Conservation (phyloP, 2,329 filamentous ascomycete species). For the Helicocarpus griseus region DNA sequence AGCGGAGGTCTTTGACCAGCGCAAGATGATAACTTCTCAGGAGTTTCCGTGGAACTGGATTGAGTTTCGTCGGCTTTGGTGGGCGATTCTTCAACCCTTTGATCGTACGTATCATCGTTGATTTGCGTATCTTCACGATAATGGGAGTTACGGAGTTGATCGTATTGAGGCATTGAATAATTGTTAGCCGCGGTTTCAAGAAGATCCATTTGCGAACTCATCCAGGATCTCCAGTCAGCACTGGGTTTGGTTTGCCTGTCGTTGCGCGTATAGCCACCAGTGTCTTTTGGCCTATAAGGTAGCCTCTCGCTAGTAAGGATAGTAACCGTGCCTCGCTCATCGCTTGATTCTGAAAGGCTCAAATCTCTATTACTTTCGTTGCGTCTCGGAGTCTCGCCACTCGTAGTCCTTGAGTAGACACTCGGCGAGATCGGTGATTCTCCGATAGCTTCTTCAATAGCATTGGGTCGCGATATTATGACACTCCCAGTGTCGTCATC, state of each 20-base stretch:
- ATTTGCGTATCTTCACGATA: constrained; percentile 23
- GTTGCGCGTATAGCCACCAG: background rate
- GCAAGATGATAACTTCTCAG: background rate
- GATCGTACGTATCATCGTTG: constrained; percentile 8
- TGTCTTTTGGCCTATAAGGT: constrained; percentile 6
- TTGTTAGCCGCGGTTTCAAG: constrained; percentile 7
- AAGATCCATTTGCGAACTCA: constrained; percentile 17
- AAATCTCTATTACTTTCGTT: constrained; percentile 3
- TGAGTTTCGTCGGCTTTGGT: background rate
- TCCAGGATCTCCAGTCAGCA: constrained; percentile 18
- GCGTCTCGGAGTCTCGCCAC: constrained; percentile 15
- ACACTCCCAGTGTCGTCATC: constrained; percentile 12
- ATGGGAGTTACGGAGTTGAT: constrained; percentile 13
- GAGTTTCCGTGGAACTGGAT: background rate
- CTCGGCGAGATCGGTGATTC: constrained; percentile 19
- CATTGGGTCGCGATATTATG: constrained; percentile 6
- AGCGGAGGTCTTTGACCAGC: constrained; percentile 1
- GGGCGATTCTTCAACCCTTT: background rate
- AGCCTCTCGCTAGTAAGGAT: constrained; percentile 14
- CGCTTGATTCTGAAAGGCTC: constrained; percentile 8
- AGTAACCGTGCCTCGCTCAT: constrained; percentile 15
- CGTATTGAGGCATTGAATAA: background rate
- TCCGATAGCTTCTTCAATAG: background rate
- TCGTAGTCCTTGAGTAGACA: constrained; percentile 25
- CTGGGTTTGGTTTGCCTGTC: constrained; percentile 7